Conservation (phyloP, 2,329 filamentous ascomycete genomes). For the Fusarium clavum region DNA sequence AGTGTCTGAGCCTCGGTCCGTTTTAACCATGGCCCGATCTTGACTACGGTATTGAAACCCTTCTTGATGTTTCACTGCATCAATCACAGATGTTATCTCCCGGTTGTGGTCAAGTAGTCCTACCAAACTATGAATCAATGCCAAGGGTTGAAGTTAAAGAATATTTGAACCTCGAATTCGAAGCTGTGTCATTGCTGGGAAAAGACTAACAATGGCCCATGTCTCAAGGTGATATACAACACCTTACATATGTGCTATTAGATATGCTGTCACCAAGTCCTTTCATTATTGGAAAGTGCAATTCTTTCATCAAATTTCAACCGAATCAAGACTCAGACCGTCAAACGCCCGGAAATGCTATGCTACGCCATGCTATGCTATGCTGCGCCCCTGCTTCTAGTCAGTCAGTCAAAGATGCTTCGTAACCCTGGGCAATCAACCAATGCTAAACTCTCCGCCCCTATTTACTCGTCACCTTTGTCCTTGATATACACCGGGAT, state of each 20-base stretch:
- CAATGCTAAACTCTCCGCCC: constrained; percentile 15
- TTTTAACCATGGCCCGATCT: constrained; percentile 32
- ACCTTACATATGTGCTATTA: neutral
- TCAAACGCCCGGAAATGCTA: constrained; percentile 40
- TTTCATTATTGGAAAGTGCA: constrained; percentile 5
- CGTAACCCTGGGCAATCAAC: constrained; percentile 12
- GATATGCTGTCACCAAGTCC: neutral
- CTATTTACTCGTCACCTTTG: constrained; percentile 39
- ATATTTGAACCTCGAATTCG: constrained; percentile 2
- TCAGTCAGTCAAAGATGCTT: constrained; percentile 13
- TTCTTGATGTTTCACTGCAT: constrained; percentile 18
- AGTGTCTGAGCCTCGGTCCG: constrained; percentile 33
- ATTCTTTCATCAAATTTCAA: constrained; percentile 26
- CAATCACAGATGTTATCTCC: constrained; percentile 21
- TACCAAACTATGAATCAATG: constrained; percentile 1
- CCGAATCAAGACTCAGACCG: constrained; percentile 12
- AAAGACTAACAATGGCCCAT: neutral
- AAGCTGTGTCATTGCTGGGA: neutral
- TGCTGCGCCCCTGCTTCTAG: constrained; percentile 20
- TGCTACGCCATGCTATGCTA: constrained; percentile 15
- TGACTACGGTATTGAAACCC: constrained; percentile 25
- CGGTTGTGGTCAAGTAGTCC: constrained; percentile 2
- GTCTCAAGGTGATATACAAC: neutral
- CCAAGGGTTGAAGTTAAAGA: neutral
- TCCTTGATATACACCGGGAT: constrained; percentile 84